Percentiles rank a stretch among this genome's conserved stretches.
phyloP scores from a whole-genome alignment of 257 asterid species.

The Craterostigma plantagineum region DNA sequence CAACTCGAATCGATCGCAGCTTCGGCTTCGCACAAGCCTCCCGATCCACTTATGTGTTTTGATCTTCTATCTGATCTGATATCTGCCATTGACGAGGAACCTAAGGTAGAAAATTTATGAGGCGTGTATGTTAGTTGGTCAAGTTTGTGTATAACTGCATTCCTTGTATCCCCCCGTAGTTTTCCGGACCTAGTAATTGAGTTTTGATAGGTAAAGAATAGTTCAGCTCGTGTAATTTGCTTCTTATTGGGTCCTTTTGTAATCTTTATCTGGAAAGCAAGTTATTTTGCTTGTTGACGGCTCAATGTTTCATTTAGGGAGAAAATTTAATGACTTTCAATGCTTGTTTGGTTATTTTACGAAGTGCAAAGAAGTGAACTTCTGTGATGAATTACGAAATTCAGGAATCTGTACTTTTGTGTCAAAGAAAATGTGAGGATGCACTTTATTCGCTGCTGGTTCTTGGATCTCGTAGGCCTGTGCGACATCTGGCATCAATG shows the following conservation, averaged over 20 bases:
- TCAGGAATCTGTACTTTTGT: conserved; percentile 69
- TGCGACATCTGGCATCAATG: conserved; percentile 85
- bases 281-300: too few species aligned
- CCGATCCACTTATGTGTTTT: conserved; percentile 83
- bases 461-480: conserved; percentile 92
- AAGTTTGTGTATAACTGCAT: conserved; percentile 5
- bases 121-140: background rate
- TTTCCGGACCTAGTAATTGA: conserved; percentile 6
- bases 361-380: conserved; percentile 3
- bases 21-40: conserved; percentile 85
- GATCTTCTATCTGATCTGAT: conserved; percentile 95
- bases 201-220: background rate
- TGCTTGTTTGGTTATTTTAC: conserved; percentile 2
- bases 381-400: conserved; percentile 8
- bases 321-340: background rate
- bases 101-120: conserved; percentile 38
- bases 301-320: background rate
- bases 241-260: background rate
- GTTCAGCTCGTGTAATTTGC: too few species aligned
- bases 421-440: conserved; percentile 94
- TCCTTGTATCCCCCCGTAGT: conserved; percentile 3
- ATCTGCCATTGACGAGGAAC: conserved; percentile 62
- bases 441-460: conserved; percentile 74
- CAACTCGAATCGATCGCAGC: conserved; percentile 90
- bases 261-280: too few species aligned